A percentile compares a stretch with the other conserved stretches of the same genome.
phyloP scores from a whole-genome alignment of 805 yeast species.

The Lipomyces sp. region DNA sequence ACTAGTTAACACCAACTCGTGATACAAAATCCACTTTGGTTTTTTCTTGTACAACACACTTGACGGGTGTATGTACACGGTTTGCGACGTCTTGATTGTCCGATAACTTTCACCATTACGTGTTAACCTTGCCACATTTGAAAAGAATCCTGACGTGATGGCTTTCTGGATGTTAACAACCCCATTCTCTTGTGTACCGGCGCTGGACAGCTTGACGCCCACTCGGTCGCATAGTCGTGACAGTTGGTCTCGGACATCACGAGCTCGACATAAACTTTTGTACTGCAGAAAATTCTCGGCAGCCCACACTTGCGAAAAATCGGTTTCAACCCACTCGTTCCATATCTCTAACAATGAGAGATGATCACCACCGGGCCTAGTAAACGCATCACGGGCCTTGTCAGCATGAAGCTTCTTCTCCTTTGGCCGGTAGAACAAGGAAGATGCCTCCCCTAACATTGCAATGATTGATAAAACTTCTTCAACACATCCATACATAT shows the following conservation, averaged over 20 bases:
- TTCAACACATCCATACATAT: conserved; percentile 71
- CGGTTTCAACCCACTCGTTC: conserved; percentile 70
- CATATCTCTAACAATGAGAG: conserved; percentile 80
- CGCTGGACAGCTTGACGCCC: conserved; percentile 50
- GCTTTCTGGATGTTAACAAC: conserved; percentile 59
- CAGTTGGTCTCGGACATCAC: conserved; percentile 79
- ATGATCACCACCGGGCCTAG: conserved; percentile 83
- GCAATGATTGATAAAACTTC: conserved; percentile 84
- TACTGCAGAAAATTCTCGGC: conserved; percentile 79
- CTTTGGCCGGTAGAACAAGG: conserved; percentile 76
- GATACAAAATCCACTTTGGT: conserved; percentile 81
- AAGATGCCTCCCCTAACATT: conserved; percentile 86
- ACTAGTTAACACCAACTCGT: conserved; percentile 78
- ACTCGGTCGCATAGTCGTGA: conserved; percentile 59
- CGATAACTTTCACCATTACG: conserved; percentile 71
- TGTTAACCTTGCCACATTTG: conserved; percentile 59
- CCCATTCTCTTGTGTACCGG: conserved; percentile 62
- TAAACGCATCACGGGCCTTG: conserved; percentile 71
- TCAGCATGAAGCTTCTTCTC: conserved; percentile 79
- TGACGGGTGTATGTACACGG: conserved; percentile 86
- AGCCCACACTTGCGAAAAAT: conserved; percentile 72
- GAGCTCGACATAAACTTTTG: conserved; percentile 73
- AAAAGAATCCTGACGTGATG: conserved; percentile 52
- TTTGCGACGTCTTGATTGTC: conserved; percentile 64
- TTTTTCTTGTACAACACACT: conserved; percentile 65